Conservation (phyloP, 2,329 filamentous ascomycete species). For the Alternaria sp. region DNA sequence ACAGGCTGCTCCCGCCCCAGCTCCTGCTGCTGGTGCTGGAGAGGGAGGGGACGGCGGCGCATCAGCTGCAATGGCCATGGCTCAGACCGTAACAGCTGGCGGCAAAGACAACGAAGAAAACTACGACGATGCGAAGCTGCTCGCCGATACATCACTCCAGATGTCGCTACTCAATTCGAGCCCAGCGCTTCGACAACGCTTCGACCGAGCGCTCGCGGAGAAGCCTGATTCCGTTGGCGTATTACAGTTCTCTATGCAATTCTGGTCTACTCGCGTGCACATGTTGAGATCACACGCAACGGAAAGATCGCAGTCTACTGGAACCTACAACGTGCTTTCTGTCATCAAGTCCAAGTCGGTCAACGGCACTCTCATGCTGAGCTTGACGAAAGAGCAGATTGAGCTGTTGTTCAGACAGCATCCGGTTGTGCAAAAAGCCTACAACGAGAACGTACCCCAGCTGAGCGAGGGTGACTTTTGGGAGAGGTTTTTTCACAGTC, state of each 20-base stretch:
- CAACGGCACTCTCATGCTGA: conserved; percentile 75
- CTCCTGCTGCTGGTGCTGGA: conserved; percentile 37
- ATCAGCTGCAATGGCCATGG: conserved; percentile 80
- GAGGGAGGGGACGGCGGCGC: conserved; percentile 34
- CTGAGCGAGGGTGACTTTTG: conserved; percentile 85
- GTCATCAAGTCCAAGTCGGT: conserved; percentile 83
- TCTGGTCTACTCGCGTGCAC: conserved; percentile 91
- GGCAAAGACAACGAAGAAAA: conserved; percentile 66
- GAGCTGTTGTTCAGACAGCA: conserved; percentile 93
- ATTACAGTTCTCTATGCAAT: conserved; percentile 85
- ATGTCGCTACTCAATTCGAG: conserved; percentile 88
- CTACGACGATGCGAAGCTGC: conserved; percentile 84
- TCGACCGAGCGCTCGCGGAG: conserved; percentile 81
- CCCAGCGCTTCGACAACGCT: conserved; percentile 78
- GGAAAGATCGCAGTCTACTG: conserved; percentile 84
- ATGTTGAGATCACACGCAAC: conserved; percentile 90
- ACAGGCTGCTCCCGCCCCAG: conserved; percentile 46
- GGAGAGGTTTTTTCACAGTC: conserved; percentile 92
- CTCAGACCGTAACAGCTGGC: conserved; percentile 65
- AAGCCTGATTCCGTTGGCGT: conserved; percentile 86
- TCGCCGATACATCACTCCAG: conserved; percentile 81
- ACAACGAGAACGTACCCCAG: conserved; percentile 87
- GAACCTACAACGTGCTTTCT: conserved; percentile 92
- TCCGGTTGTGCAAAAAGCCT: conserved; percentile 86
- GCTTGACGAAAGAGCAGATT: conserved; percentile 90